A percentile compares a stretch with the other conserved stretches of the same genome.
Conservation (phyloP, 768 basidiomycete species). For the Jaapia argillacea region DNA sequence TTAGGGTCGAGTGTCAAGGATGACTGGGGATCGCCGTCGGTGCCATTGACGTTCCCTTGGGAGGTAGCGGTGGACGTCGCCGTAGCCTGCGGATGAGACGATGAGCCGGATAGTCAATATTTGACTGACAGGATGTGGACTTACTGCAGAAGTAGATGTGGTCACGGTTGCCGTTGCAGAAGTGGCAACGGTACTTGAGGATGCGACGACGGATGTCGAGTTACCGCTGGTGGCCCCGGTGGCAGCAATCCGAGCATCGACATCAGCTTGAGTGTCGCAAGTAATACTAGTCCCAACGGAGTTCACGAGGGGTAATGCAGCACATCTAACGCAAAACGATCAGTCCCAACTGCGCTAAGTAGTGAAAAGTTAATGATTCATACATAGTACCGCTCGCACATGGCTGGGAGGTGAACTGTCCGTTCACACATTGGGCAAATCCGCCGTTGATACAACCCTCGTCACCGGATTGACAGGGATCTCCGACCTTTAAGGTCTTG, state of each 20-base stretch:
- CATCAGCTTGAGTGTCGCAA: constrained; percentile 40
- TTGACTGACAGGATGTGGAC: neutral
- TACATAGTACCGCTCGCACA: constrained; percentile 16
- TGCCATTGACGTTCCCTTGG: constrained; percentile 2
- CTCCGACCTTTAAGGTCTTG: constrained; percentile 14
- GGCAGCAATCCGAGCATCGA: constrained; percentile 35
- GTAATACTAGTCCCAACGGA: constrained; percentile 31
- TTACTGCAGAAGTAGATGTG: neutral
- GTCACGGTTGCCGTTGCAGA: neutral
- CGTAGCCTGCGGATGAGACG: no score
- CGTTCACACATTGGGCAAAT: constrained; percentile 49
- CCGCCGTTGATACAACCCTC: constrained; percentile 37
- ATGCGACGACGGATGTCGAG: neutral
- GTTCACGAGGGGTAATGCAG: constrained; percentile 35
- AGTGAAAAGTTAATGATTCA: constrained; percentile 4
- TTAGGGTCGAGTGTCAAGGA: constrained; percentile 34
- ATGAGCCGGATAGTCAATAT: constrained; percentile 22
- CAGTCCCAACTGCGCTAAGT: neutral
- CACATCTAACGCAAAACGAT: constrained; percentile 16
- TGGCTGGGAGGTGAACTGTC: constrained; percentile 21
- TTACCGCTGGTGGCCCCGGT: constrained; percentile 11
- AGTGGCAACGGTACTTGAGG: neutral
- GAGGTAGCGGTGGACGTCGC: constrained; percentile 23
- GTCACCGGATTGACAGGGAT: constrained; percentile 19
- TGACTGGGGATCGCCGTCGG: constrained; percentile 26